Evolutionary conservation across 345 rosid genomes (phyloP), one percentile per base, ranked within the genome.

Genomic region (Euphorbia pulcherrima): DNA sequence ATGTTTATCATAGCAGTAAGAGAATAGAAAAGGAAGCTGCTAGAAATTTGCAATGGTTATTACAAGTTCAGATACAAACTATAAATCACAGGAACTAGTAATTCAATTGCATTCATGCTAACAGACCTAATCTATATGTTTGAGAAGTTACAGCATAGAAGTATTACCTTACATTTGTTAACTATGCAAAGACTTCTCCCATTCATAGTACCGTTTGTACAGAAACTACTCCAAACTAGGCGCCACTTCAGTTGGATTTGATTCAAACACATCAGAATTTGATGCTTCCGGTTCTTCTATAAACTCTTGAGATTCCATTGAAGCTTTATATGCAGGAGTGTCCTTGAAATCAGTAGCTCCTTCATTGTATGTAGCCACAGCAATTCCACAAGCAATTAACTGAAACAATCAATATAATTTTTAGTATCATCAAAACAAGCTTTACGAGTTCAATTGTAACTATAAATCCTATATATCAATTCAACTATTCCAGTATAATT

Each of bases 171-270:
- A 70, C 24, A 50, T 54, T 60, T 29, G 48, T 21, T 33, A 30
- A 13, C 9, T 56, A 39, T 46, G 56, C 71, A 46, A 37, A 7
- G 24, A 55, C 54, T 23, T 61, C 70, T 68, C 58, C 54, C 73
- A 56, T 67, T 56, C 67, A 52, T 50, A n/a, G n/a, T n/a, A n/a
- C n/a, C n/a, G n/a, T n/a, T n/a, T n/a, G 24, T 27, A 56, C 27
- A 41, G 40, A 9, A 26, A 73, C 83, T 86, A 90, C 33, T 93
- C 96, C 87, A 89, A 83, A 79, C 92, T 86, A 67, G 95, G 97
- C 1, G 96, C 96, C 74, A 89, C 92, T 80, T 93, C 97, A 6
- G 97, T 90, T n/a, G 97, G 98, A 66, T 90, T 93, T n/a, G 94
- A 89, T 73, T 93, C 98, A 0, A 93, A 90, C 44, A 89, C 88